phyloP scores from a whole-genome alignment of 495 filamentous ascomycete genomes.

The Annulohypoxylon nitens region DNA sequence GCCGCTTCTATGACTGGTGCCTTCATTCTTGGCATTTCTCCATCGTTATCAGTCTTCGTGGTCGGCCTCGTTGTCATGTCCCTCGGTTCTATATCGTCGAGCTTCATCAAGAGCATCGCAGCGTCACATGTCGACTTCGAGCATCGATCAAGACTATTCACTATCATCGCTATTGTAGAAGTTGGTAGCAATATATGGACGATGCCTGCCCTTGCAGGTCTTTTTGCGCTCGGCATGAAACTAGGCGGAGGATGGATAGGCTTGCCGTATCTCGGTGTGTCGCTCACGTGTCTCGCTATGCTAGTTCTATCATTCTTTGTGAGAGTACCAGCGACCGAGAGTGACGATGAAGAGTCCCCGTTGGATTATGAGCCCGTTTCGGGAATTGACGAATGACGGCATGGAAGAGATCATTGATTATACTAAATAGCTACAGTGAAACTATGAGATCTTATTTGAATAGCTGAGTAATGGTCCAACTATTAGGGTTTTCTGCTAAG shows the following conservation, averaged over 20 bases:
- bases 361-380: not conserved
- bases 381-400: not conserved
- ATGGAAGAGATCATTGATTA: not conserved
- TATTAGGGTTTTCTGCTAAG: no score
- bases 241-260: conserved; percentile 50
- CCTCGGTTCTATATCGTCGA: conserved; percentile 45
- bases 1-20: conserved; percentile 36
- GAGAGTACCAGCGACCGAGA: conserved; percentile 17
- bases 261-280: conserved; percentile 50
- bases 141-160: conserved; percentile 49
- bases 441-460: not conserved
- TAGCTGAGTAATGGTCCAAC: no score
- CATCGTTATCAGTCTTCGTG: conserved; percentile 43
- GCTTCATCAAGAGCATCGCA: conserved; percentile 49
- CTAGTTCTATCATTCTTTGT: conserved; percentile 44
- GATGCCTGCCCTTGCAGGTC: conserved; percentile 45
- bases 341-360: conserved; percentile 32
- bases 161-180: conserved; percentile 44
- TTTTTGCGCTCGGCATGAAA: conserved; percentile 51
- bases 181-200: conserved; percentile 47
- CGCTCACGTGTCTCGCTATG: conserved; percentile 44
- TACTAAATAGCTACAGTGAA: not conserved
- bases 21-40: conserved; percentile 46
- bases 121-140: conserved; percentile 42
- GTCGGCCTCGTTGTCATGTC: conserved; percentile 48